These are phyloP conservation scores for Aureobasidium uvarum DNA, from an alignment of 2,329 filamentous ascomycete species.

Conservation along the genomic window DNA sequence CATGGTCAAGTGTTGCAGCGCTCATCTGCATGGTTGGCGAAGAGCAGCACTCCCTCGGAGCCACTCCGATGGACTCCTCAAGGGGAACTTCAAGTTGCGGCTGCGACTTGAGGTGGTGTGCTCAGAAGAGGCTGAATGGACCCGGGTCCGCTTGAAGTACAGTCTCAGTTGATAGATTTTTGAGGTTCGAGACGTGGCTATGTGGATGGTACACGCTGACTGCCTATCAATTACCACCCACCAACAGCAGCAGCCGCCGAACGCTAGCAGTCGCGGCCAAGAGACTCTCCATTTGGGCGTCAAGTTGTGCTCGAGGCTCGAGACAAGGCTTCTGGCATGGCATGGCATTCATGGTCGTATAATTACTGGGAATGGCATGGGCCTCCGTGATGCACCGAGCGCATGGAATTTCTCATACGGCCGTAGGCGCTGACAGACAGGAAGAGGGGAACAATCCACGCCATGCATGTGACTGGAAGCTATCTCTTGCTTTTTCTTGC, in stretches of 20 bases:
- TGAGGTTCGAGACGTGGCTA: not conserved
- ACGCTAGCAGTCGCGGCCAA: no score
- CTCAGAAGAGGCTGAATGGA: not conserved
- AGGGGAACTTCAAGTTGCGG: not conserved
- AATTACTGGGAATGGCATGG: not conserved
- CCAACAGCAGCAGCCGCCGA: no score
- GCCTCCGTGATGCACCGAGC: not conserved
- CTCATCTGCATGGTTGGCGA: no score
- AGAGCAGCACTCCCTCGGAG: no score
- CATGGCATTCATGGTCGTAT: not conserved
- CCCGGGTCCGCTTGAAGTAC: not conserved
- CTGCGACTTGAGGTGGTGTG: not conserved
- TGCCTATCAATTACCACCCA: no score
- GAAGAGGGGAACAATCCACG: not conserved
- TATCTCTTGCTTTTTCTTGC: constrained; percentile 36
- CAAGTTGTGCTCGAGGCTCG: not conserved
- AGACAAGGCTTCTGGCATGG: not conserved
- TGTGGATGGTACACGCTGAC: not conserved
- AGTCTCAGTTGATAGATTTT: not conserved
- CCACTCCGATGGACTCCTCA: not conserved
- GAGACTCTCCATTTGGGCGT: not conserved
- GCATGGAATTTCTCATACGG: not conserved
- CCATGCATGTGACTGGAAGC: constrained; percentile 7
- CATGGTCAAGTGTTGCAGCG: no score
- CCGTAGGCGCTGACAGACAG: constrained; percentile 29